Conservation (phyloP, 2,329 filamentous ascomycete species). For the Scedosporium minutisporum region DNA sequence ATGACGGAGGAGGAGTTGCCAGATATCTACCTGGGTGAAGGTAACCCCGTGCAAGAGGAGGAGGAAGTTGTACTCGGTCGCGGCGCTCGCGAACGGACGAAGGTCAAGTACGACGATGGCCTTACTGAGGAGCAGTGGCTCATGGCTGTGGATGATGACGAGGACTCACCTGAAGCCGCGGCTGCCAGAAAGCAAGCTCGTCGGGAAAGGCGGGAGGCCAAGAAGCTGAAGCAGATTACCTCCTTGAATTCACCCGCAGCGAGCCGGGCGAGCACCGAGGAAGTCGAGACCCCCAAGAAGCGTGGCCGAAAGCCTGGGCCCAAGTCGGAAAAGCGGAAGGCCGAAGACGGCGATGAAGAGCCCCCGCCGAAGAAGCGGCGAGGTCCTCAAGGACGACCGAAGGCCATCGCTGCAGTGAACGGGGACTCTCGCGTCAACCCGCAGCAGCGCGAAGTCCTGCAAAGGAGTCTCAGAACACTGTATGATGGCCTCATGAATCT, state of each 20-base stretch:
- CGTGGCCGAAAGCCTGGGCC: constrained; percentile 70
- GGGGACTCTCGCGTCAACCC: constrained; percentile 39
- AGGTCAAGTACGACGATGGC: constrained; percentile 92
- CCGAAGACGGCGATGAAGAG: constrained; percentile 66
- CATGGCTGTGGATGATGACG: constrained; percentile 93
- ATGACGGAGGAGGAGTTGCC: constrained; percentile 83
- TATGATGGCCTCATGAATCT: constrained; percentile 76
- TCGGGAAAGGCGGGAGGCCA: constrained; percentile 68
- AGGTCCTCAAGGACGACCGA: constrained; percentile 59
- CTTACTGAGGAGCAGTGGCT: constrained; percentile 98
- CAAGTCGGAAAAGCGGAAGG: constrained; percentile 81
- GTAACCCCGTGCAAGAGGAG: constrained; percentile 66
- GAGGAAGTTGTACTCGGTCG: constrained; percentile 70
- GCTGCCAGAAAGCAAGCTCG: constrained; percentile 82
- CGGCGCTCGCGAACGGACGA: constrained; percentile 87
- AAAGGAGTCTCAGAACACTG: constrained; percentile 66
- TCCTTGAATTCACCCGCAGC: constrained; percentile 63
- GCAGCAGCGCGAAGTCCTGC: constrained; percentile 64
- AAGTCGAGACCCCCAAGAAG: constrained; percentile 68
- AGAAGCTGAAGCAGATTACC: constrained; percentile 54
- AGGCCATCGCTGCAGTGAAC: constrained; percentile 36
- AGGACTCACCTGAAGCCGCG: constrained; percentile 87
- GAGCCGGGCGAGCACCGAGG: constrained; percentile 79
- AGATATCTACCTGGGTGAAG: constrained; percentile 86
- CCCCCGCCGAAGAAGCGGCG: constrained; percentile 71